Conservation (phyloP, 1,284 basidiomycete species). For the Sporisorium iseilematis-ciliati region DNA sequence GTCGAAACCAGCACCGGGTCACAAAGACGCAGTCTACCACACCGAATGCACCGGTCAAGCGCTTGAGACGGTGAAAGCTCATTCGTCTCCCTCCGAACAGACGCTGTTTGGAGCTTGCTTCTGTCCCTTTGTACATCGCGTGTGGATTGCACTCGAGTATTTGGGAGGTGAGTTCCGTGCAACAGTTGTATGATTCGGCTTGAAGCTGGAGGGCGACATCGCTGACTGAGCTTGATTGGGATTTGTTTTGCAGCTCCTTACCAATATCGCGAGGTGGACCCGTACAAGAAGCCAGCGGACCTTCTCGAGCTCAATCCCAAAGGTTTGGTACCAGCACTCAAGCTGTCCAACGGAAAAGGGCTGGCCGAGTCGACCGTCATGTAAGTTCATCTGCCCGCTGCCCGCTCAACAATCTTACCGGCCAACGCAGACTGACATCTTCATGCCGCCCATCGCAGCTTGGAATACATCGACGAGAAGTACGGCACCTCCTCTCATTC, state of each 20-base stretch:
- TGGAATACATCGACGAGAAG: conserved; percentile 81
- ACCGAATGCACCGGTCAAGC: conserved; percentile 75
- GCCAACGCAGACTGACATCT: not conserved
- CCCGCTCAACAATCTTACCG: too few species aligned
- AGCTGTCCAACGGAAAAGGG: conserved; percentile 70
- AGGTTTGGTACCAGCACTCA: conserved; percentile 80
- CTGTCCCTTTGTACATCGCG: conserved; percentile 79
- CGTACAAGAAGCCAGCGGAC: conserved; percentile 82
- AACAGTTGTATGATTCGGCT: too few species aligned
- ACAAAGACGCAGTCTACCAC: conserved; percentile 51
- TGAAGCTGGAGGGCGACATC: not conserved
- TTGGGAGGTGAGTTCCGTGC: conserved; percentile 26
- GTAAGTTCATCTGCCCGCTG: conserved; percentile 18
- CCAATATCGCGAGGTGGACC: conserved; percentile 78
- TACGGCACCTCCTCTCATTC: conserved; percentile 70
- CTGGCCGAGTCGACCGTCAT: conserved; percentile 60
- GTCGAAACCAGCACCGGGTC: conserved; percentile 48
- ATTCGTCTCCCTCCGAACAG: conserved; percentile 71
- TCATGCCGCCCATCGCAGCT: conserved; percentile 76
- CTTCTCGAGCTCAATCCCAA: conserved; percentile 83
- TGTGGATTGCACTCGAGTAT: conserved; percentile 77
- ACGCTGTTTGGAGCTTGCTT: conserved; percentile 79
- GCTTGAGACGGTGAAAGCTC: conserved; percentile 74
- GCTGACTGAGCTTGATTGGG: conserved; percentile 39
- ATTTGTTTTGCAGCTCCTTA: conserved; percentile 26